Conservation (phyloP, 2,329 filamentous ascomycete genomes). For the Xylariaceae sp. region DNA sequence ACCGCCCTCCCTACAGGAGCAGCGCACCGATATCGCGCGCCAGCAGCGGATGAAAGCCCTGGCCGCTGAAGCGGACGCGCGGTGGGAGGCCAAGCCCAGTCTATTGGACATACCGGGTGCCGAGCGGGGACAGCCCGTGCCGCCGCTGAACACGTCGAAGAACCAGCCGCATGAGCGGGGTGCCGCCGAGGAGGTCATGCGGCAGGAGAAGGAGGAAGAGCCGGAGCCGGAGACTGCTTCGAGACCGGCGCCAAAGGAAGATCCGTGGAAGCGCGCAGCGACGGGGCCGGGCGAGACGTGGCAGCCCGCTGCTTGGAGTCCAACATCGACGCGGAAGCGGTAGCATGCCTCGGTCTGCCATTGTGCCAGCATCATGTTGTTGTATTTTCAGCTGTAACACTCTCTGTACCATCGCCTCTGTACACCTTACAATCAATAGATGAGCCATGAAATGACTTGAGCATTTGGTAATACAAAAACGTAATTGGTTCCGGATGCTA, state of each 20-base stretch:
- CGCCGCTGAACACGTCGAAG: slow-evolving; percentile 11
- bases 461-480: no score
- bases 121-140: slow-evolving; percentile 22
- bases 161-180: slow-evolving; percentile 13
- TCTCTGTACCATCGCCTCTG: slow-evolving; percentile 5
- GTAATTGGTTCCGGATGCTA: no score
- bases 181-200: slow-evolving; percentile 1
- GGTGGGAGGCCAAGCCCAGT: slow-evolving; percentile 58
- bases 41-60: slow-evolving; percentile 50
- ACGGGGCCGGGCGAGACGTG: slow-evolving; percentile 59
- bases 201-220: slow-evolving; percentile 5
- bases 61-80: slow-evolving; percentile 57
- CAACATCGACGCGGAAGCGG: slow-evolving; percentile 31
- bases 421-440: no score
- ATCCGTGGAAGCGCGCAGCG: slow-evolving; percentile 57
- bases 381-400: slow-evolving; percentile 8
- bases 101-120: slow-evolving; percentile 24
- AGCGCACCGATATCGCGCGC: slow-evolving; percentile 48
- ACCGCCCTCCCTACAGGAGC: slow-evolving; percentile 54
- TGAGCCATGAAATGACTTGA: no score
- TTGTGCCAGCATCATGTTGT: no score
- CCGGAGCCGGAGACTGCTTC: slow-evolving; percentile 10
- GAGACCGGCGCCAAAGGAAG: slow-evolving; percentile 19
- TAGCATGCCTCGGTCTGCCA: no score
- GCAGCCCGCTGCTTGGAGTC: slow-evolving; percentile 62